Evolutionary conservation across 176 grass and related monocot genomes (phyloP), one percentile per base, ranked within the genome.

Genomic region (Aegilops sharonensis): DNA sequence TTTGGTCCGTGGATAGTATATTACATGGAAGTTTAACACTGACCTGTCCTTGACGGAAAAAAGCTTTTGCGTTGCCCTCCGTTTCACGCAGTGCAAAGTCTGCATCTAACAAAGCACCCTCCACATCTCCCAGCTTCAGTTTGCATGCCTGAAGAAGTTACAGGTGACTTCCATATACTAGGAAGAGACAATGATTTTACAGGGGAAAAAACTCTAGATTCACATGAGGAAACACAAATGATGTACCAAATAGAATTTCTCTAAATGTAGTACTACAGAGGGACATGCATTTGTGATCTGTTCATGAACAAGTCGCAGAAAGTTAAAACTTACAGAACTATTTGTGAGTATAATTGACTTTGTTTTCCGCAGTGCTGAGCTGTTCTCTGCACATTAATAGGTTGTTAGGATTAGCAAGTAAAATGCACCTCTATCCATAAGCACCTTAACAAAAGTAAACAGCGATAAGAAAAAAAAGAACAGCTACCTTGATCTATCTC

Each of bases 331-430:
- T 98, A 98, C 93, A 84, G 91, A 95, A 82, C 93, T 95, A 92
- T 98, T 98, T 85, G 93, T 94, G 75, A 98, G 89, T 91, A 98
- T 94, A 72, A 98, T 91, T 70, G 96, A 98, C 87, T 98, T 98
- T 18, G 86, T 95, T 87, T 92, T 95, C 43, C 93, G 86, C 60
- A 98, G 83, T 40, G 80, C 54, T 57, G 79, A 89, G 89, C 90
- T 98, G 77, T 95, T 95, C 79, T 88, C 96, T 98, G 92, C 82
- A 77, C 3, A 79, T 32, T 69, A 92, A 47, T 84, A 81, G 62
- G 77, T 20, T 64, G 64, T 95, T 73, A 80, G 84, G 75, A 88
- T 60, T 29, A 86, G 42, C 50, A 77, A 78, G 78, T 30, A 71
- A 70, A 75, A 64, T 77, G 64, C 32, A n/a, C 3, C 0, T 79